Evolutionary conservation across 2,329 filamentous ascomycete species (phyloP).

Genomic region (Fusarium tricinctum): DNA sequence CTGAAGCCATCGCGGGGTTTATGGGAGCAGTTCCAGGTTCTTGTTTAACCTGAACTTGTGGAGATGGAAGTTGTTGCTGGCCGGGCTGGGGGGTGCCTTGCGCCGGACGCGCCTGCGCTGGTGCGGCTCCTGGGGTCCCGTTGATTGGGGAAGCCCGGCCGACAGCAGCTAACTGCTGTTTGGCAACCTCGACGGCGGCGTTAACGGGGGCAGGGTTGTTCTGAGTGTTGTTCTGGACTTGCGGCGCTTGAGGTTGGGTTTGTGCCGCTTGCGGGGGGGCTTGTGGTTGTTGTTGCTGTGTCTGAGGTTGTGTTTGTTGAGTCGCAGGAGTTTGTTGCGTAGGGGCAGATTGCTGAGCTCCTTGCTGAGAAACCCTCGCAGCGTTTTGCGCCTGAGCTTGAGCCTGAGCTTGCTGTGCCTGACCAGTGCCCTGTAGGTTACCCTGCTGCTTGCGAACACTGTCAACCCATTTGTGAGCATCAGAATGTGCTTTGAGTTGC

Average conservation of each 20-base stretch:
- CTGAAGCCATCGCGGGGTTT: conserved; percentile 61
- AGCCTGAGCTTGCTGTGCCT: conserved; percentile 44
- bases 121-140: conserved; percentile 45
- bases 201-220: conserved; percentile 57
- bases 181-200: conserved; percentile 62
- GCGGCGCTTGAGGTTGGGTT: conserved; percentile 36
- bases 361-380: conserved; percentile 44
- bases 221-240: conserved; percentile 49
- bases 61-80: conserved; percentile 35
- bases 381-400: conserved; percentile 29
- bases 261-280: conserved; percentile 39
- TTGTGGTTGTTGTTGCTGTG: conserved; percentile 37
- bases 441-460: conserved; percentile 63
- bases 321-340: conserved; percentile 34
- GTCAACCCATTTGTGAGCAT: conserved; percentile 64
- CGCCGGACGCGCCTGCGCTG: conserved; percentile 49
- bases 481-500: conserved; percentile 60
- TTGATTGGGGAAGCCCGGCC: conserved; percentile 51
- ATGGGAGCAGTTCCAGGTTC: conserved; percentile 60
- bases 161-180: conserved; percentile 55
- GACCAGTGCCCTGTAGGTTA: conserved; percentile 49
- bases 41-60: conserved; percentile 51
- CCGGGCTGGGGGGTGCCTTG: conserved; percentile 47
- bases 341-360: conserved; percentile 41
- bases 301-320: conserved; percentile 35